Evolutionary conservation across 1,284 basidiomycete species (phyloP).

Genomic region (Phellinidium pouzarii): DNA sequence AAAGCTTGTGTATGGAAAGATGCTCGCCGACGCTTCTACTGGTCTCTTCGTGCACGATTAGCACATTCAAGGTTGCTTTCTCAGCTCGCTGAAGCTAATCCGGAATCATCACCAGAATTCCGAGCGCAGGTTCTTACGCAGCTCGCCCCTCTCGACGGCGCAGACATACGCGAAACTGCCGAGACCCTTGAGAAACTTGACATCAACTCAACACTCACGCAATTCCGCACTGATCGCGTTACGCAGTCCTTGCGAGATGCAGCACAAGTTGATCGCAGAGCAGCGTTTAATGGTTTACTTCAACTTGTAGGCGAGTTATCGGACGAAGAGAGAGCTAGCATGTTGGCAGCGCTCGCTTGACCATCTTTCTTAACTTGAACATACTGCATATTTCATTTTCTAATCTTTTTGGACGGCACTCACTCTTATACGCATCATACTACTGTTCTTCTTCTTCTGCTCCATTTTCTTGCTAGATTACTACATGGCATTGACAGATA

Average conservation of each 20-base stretch:
- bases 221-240: constrained; percentile 61
- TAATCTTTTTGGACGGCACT: background rate
- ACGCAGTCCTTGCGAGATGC: constrained; percentile 54
- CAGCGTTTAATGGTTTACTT: constrained; percentile 58
- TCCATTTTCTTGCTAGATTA: too few species aligned
- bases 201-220: constrained; percentile 48
- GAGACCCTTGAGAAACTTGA: constrained; percentile 64
- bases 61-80: constrained; percentile 59
- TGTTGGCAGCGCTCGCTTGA: constrained; percentile 4
- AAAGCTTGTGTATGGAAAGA: constrained; percentile 81
- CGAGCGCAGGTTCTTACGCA: constrained; percentile 51
- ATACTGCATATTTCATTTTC: background rate
- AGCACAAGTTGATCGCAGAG: constrained; percentile 63
- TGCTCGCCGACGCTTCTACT: constrained; percentile 92
- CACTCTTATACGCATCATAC: background rate
- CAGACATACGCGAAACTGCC: constrained; percentile 49
- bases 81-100: constrained; percentile 54
- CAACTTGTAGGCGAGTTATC: constrained; percentile 64
- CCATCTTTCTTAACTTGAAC: background rate
- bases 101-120: constrained; percentile 54
- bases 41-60: constrained; percentile 80
- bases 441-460: background rate
- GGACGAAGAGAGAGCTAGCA: constrained; percentile 57
- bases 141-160: constrained; percentile 48
- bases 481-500: too few species aligned